Evolutionary conservation across 257 asterid genomes (phyloP).

Genomic region (Oldenlandia corymbosa): DNA sequence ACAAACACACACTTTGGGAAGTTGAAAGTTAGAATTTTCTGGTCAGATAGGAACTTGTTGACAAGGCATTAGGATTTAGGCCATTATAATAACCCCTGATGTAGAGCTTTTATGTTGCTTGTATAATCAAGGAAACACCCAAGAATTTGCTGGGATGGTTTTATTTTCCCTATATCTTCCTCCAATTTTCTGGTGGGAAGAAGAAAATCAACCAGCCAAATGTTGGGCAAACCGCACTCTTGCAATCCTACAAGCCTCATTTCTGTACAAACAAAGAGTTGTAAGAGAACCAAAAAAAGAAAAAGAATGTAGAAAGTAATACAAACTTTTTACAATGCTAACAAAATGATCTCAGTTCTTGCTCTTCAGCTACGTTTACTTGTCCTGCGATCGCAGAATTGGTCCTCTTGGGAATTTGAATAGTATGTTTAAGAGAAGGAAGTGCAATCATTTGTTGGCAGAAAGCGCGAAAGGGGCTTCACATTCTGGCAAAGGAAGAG

Average conservation of each 20-base stretch:
- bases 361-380: too few relatives aligned
- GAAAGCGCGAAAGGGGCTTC: background rate
- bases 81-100: too few relatives aligned
- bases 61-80: too few relatives aligned
- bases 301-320: background rate
- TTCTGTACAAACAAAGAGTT: conserved; percentile 1
- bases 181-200: background rate
- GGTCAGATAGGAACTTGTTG: too few relatives aligned
- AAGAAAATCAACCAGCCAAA: background rate
- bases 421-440: background rate
- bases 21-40: too few relatives aligned
- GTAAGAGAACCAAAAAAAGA: background rate
- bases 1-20: too few relatives aligned
- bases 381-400: background rate
- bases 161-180: background rate
- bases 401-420: background rate
- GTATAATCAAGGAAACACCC: too few relatives aligned
- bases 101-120: too few relatives aligned
- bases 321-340: background rate
- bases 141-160: conserved; percentile 2
- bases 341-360: too few relatives aligned
- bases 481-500: background rate
- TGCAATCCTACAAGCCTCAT: background rate
- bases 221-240: background rate
- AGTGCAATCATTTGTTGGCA: background rate